phyloP scores from a whole-genome alignment of 257 asterid species.

The Solanum virginianum region DNA sequence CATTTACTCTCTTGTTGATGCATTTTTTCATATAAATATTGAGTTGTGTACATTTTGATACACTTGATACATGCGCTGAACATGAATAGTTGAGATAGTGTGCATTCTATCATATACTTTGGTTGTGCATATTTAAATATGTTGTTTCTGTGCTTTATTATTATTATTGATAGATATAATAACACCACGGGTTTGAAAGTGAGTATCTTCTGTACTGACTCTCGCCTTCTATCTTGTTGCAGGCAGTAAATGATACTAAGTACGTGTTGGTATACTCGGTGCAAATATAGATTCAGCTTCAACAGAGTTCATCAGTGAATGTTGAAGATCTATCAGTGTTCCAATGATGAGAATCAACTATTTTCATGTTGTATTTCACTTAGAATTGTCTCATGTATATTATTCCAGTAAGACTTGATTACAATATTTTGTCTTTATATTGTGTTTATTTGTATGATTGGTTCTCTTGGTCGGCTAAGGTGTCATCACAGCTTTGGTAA shows the following conservation, averaged over 20 bases:
- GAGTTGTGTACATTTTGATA: background rate
- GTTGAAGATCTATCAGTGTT: too few species aligned
- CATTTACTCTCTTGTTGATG: background rate
- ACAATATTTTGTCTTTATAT: background rate
- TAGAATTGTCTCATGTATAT: background rate
- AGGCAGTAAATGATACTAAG: too few species aligned
- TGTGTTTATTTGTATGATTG: background rate
- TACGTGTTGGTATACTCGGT: background rate
- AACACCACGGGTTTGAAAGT: background rate
- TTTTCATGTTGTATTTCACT: background rate
- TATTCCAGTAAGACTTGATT: background rate
- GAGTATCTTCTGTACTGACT: background rate
- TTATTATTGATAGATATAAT: background rate
- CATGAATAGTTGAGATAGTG: too few species aligned
- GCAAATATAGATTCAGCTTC: background rate
- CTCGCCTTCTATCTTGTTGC: background rate
- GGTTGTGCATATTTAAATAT: background rate
- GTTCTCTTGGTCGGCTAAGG: background rate
- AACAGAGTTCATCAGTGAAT: too few species aligned
- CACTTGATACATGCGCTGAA: too few species aligned
- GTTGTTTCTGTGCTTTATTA: background rate
- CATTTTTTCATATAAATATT: background rate
- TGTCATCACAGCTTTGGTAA: background rate
- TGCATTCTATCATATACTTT: too few species aligned
- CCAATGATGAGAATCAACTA: background rate